Evolutionary conservation across 139 green algal species (phyloP).

Genomic region (Choricystis sp.): DNA sequence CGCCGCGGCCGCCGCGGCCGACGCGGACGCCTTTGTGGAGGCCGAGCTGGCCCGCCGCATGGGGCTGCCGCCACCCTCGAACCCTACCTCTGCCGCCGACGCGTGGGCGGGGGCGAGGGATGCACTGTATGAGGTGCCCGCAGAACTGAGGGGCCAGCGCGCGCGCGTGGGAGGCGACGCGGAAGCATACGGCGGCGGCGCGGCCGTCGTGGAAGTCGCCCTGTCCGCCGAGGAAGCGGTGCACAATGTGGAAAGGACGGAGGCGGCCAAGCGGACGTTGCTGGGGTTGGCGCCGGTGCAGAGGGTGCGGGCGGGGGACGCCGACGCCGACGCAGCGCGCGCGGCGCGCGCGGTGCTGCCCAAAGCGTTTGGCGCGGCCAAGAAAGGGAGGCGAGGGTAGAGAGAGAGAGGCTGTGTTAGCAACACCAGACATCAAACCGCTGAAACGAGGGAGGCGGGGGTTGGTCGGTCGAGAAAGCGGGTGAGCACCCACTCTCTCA

Average conservation of each 20-base stretch:
- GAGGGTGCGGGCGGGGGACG: not conserved
- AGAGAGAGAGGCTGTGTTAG: no score
- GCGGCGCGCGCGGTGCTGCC: not conserved
- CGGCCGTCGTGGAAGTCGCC: not conserved
- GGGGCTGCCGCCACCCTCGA: no score
- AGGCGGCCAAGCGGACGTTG: not conserved
- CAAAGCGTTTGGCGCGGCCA: not conserved
- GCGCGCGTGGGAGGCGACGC: no score
- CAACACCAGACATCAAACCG: no score
- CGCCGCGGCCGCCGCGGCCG: no score
- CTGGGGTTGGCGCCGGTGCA: not conserved
- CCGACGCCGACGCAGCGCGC: no score
- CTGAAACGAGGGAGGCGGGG: no score
- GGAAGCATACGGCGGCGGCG: not conserved
- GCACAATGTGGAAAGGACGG: not conserved
- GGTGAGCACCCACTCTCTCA: no score
- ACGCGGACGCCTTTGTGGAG: not conserved
- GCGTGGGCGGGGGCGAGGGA: not conserved
- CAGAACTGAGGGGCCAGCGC: not conserved
- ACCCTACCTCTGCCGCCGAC: not conserved
- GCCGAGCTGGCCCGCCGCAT: not conserved
- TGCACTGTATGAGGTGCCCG: not conserved
- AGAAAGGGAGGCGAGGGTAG: no score
- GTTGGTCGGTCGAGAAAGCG: no score
- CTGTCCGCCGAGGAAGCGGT: not conserved